These are phyloP conservation scores for Dryas alaskensis DNA, from an alignment of 306 rosid genomes.

Conservation along the genomic window DNA sequence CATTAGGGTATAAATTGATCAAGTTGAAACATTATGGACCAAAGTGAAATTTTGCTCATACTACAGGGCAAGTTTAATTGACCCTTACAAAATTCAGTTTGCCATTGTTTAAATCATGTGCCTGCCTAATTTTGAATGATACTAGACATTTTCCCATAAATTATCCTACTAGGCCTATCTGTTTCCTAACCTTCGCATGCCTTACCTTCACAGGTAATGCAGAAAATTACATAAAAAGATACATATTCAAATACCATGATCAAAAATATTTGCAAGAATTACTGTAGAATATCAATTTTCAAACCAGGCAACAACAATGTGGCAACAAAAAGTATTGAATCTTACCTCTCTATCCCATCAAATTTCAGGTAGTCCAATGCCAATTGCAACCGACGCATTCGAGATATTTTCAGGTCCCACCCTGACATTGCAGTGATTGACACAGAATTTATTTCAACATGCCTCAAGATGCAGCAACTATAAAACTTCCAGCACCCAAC, in stretches of 20 bases:
- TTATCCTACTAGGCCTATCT: neutral
- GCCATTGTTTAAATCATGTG: too few relatives aligned
- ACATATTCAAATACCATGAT: neutral
- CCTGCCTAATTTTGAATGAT: too few relatives aligned
- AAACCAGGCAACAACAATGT: conserved; percentile 7
- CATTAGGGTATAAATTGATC: too few relatives aligned
- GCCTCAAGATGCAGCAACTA: conserved; percentile 6
- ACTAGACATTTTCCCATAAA: neutral
- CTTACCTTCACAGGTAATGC: neutral
- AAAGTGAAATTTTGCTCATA: too few relatives aligned
- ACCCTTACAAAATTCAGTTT: too few relatives aligned
- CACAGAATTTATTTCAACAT: conserved; percentile 21
- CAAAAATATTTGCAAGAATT: conserved; percentile 7
- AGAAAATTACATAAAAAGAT: conserved; percentile 10
- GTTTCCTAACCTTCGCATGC: neutral
- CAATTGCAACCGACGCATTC: conserved; percentile 72
- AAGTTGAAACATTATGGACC: too few relatives aligned
- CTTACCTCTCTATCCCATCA: conserved; percentile 82
- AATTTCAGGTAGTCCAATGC: conserved; percentile 83
- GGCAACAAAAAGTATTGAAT: conserved; percentile 25
- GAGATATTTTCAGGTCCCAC: conserved; percentile 81
- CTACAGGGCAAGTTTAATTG: too few relatives aligned
- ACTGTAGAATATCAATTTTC: conserved; percentile 7
- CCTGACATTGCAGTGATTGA: conserved; percentile 55
- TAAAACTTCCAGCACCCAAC: neutral